phyloP scores from a whole-genome alignment of 1,284 basidiomycete species.

The Anthracocystis panici-leucophaei region DNA sequence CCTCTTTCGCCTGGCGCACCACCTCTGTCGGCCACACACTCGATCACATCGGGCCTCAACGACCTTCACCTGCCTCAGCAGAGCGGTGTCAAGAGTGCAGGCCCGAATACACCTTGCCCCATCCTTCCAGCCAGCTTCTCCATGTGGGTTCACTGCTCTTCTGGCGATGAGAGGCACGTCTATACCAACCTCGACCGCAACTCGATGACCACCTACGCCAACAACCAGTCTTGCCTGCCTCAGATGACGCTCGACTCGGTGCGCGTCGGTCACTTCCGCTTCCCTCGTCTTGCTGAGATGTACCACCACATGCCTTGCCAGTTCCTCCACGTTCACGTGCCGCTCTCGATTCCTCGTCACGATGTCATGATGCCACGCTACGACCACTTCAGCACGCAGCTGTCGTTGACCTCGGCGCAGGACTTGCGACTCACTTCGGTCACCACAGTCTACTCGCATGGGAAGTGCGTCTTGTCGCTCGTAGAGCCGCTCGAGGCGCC shows the following conservation, averaged over 20 bases:
- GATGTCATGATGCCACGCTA: constrained; percentile 59
- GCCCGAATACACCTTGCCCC: constrained; percentile 48
- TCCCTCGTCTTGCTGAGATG: constrained; percentile 69
- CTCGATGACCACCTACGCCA: constrained; percentile 56
- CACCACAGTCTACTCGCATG: constrained; percentile 70
- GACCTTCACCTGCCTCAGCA: constrained; percentile 54
- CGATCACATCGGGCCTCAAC: constrained; percentile 62
- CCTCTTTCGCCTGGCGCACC: constrained; percentile 51
- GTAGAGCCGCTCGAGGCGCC: constrained; percentile 66
- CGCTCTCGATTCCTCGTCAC: constrained; percentile 68
- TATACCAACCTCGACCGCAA: constrained; percentile 65
- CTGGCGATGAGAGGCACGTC: constrained; percentile 63
- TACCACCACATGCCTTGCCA: constrained; percentile 69
- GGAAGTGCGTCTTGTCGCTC: constrained; percentile 66
- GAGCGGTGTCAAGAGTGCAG: constrained; percentile 44
- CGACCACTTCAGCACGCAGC: constrained; percentile 64
- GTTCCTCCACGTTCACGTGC: constrained; percentile 70
- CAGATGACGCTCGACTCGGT: constrained; percentile 58
- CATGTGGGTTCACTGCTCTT: constrained; percentile 67
- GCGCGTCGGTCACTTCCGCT: constrained; percentile 60
- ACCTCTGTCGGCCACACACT: constrained; percentile 57
- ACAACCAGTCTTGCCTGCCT: constrained; percentile 55
- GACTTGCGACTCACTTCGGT: constrained; percentile 63
- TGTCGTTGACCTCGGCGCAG: constrained; percentile 64
- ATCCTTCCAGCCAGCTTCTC: constrained; percentile 66